Evolutionary conservation across 306 rosid genomes (phyloP).

Genomic region (Mucuna pruriens): DNA sequence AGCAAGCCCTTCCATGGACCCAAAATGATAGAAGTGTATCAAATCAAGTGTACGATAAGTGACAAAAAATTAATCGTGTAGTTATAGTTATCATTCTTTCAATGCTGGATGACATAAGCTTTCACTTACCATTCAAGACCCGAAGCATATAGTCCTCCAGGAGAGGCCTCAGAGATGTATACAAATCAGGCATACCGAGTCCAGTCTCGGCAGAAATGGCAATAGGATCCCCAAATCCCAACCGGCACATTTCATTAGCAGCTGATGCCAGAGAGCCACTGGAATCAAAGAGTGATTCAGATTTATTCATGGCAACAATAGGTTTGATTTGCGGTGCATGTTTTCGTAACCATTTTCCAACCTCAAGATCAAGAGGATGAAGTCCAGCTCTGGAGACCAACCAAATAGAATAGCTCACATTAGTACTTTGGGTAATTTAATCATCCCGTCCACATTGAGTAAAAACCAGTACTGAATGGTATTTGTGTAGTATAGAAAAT

Average conservation of each 20-base stretch:
- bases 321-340: constrained; percentile 75
- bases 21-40: background rate
- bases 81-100: background rate
- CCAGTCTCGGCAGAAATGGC: constrained; percentile 98
- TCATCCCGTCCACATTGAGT: background rate
- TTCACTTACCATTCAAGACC: constrained; percentile 59
- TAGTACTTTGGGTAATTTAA: background rate
- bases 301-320: constrained; percentile 82
- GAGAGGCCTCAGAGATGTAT: constrained; percentile 67
- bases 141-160: constrained; percentile 70
- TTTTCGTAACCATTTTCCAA: constrained; percentile 87
- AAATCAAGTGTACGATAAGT: background rate
- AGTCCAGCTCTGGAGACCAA: constrained; percentile 72
- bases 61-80: background rate
- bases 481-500: background rate
- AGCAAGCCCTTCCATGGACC: background rate
- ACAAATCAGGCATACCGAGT: constrained; percentile 82
- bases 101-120: constrained; percentile 13
- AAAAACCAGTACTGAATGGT: background rate
- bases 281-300: constrained; percentile 74
- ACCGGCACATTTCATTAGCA: constrained; percentile 65
- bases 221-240: constrained; percentile 96
- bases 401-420: background rate
- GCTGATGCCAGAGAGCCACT: constrained; percentile 60
- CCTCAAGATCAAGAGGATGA: constrained; percentile 89